Conservation (phyloP, 1,139 yeast species). For the Hemisphaericaspora lyxosophila region DNA sequence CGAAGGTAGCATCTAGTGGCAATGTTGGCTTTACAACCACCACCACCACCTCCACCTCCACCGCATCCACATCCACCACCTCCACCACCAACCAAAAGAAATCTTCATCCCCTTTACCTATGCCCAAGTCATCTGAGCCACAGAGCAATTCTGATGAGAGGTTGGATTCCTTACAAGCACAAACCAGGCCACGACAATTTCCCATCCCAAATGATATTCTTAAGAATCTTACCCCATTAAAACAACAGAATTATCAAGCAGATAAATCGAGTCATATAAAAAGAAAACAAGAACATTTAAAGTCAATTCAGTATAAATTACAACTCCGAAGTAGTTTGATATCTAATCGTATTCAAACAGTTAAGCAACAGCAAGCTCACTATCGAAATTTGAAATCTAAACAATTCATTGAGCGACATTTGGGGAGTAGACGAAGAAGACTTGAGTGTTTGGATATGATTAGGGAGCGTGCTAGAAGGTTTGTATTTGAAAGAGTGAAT, state of each 20-base stretch:
- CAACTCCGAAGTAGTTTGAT: neutral
- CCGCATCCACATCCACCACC: neutral
- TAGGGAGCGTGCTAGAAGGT: slow-evolving; percentile 2
- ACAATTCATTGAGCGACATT: neutral
- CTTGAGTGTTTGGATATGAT: slow-evolving; percentile 3
- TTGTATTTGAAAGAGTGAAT: neutral
- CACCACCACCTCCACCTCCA: neutral
- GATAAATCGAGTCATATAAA: neutral
- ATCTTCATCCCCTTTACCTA: neutral
- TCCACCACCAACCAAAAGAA: neutral
- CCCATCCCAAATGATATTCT: slow-evolving; percentile 1
- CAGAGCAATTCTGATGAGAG: neutral
- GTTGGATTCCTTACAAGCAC: neutral
- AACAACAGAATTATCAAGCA: neutral
- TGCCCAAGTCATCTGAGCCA: neutral
- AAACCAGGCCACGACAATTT: neutral
- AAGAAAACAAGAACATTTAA: slow-evolving; percentile 2
- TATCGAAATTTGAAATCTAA: neutral
- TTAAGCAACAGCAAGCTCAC: neutral
- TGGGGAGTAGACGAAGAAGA: slow-evolving; percentile 3
- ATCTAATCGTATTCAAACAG: neutral
- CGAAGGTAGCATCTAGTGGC: too few relatives aligned
- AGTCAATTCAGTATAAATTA: neutral
- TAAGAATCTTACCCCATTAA: slow-evolving; percentile 2
- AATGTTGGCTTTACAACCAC: too few relatives aligned